Evolutionary conservation across 192 early-diverging fungal genomes (phyloP).

Genomic region (Umbelopsis sp.): DNA sequence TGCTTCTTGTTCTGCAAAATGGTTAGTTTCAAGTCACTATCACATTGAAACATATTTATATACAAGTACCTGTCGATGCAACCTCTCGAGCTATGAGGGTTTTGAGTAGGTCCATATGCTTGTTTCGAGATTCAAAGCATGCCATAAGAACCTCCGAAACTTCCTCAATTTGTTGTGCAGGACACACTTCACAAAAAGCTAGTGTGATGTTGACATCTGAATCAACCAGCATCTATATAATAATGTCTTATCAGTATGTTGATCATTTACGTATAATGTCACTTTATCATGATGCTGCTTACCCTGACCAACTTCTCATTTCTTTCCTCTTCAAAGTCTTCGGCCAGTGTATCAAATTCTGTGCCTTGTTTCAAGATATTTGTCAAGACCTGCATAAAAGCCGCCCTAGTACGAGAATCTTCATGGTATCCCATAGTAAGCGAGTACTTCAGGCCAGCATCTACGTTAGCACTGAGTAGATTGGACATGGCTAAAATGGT

Average conservation of each 20-base stretch:
- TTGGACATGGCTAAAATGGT: conserved; percentile 77
- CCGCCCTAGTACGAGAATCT: conserved; percentile 71
- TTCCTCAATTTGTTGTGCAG: conserved; percentile 75
- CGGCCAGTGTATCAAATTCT: conserved; percentile 66
- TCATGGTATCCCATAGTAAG: conserved; percentile 79
- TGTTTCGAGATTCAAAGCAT: conserved; percentile 67
- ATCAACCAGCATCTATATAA: conserved; percentile 48
- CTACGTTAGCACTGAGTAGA: conserved; percentile 79
- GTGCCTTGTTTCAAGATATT: conserved; percentile 74
- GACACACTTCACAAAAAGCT: conserved; percentile 74
- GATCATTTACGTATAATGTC: too few relatives aligned
- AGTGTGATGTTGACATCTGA: conserved; percentile 65
- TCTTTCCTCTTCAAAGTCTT: conserved; percentile 59
- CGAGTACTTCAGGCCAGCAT: conserved; percentile 77
- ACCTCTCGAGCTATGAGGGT: conserved; percentile 72
- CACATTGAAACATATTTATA: background rate
- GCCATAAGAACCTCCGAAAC: conserved; percentile 65
- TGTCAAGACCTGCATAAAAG: conserved; percentile 82
- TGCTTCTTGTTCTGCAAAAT: conserved; percentile 46
- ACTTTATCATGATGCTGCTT: background rate
- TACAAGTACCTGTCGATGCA: conserved; percentile 58
- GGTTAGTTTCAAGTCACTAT: background rate
- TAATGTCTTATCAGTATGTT: too few relatives aligned
- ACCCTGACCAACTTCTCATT: conserved; percentile 66
- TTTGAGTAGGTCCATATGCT: conserved; percentile 62